Evolutionary conservation across 2,329 filamentous ascomycete species (phyloP), one percentile per base, ranked within the genome.

Genomic region (Fusarium sp.): DNA sequence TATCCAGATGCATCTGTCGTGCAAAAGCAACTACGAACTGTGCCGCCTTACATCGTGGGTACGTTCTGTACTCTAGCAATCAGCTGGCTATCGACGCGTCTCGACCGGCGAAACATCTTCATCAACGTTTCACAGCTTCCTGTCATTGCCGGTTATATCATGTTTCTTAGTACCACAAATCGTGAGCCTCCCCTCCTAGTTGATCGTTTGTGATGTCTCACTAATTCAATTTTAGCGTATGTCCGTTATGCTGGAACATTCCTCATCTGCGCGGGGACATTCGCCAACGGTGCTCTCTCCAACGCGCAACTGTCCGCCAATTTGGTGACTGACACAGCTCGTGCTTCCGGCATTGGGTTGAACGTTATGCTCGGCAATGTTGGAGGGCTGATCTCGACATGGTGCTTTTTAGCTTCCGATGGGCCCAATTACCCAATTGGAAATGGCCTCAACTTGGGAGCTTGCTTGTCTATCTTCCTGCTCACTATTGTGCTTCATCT

Each of bases 401-500:
- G 88, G 88, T 83, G 81, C 3, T 91, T 90, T 77, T 61, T 91
- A 27, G 84, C 86, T 0, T 85, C 78, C 47, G 90, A 93, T 67
- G 85, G 72, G 0, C 90, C 90, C 0, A 78, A 91, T 56, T 93
- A 88, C 71, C 85, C 80, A 14, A 91, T 92, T 10, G 90, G 90
- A 1, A 92, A 92, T 71, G 71, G 71, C 0, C 48, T 73, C 3
- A 92, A 93, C 70, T 59, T 64, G 4, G 60, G 37, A 13, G 37
- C 60, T 1, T 63, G 60, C 15, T 63, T 58, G 1, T 49, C 60
- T 0, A 63, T 63, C n/a, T 63, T 63, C 11, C 7, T 63, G 3
- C 50, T 63, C 6, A 57, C 60, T 4, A 30, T 44, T 11, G 11
- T 57, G 0, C 27, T 63, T 3, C 50, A 49, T n/a, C 10, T 62